These are phyloP conservation scores for Flaveria trinervia DNA, from an alignment of 129 eudicot species.

Conservation along the genomic window DNA sequence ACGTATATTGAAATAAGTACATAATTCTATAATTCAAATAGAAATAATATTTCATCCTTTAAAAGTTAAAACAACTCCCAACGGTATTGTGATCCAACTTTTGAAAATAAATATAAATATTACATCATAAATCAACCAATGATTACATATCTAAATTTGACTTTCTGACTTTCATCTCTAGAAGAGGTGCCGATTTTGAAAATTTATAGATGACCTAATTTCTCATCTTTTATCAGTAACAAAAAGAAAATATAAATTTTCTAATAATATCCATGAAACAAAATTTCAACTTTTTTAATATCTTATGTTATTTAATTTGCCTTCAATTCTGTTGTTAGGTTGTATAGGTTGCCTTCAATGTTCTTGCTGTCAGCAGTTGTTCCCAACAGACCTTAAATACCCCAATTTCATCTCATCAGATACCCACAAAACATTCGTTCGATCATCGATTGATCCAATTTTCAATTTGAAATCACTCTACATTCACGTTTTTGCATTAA, in stretches of 20 bases:
- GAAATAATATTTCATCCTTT: too few relatives aligned
- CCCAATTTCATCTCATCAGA: conserved; percentile 13
- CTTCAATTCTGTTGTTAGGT: conserved; percentile 22
- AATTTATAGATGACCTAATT: conserved; percentile 21
- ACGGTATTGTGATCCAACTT: background rate
- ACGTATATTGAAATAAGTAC: too few relatives aligned
- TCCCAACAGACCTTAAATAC: conserved; percentile 29
- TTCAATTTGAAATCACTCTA: background rate
- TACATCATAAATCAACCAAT: background rate
- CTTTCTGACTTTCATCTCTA: conserved; percentile 6
- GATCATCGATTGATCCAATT: background rate
- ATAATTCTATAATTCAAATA: background rate
- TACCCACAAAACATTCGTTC: conserved; percentile 19
- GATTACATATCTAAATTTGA: conserved; percentile 19
- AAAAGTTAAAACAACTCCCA: background rate
- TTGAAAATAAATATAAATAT: background rate
- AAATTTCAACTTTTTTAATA: too few relatives aligned
- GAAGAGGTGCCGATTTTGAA: conserved; percentile 37
- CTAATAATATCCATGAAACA: too few relatives aligned
- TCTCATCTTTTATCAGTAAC: background rate
- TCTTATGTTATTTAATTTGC: background rate
- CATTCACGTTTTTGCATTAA: background rate
- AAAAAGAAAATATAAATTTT: background rate
- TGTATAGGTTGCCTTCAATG: conserved; percentile 36
- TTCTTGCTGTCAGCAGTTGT: conserved; percentile 45